Evolutionary conservation across 805 yeast species (phyloP).

Genomic region (Kuraishia floccosa): DNA sequence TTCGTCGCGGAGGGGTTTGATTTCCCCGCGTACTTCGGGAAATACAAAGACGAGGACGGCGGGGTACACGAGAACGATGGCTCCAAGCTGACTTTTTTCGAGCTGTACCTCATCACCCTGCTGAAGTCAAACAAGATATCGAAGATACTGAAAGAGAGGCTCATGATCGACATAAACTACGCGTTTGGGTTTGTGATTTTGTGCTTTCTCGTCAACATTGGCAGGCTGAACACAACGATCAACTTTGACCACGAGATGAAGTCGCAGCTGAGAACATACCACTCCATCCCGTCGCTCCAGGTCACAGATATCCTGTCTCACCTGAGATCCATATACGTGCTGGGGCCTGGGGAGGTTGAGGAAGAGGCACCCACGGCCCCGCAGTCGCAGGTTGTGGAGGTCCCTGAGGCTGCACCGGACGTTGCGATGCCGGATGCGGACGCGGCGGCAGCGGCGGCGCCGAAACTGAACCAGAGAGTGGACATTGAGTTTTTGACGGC

Average conservation of each 20-base stretch:
- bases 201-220: slow-evolving; percentile 81
- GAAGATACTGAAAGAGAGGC: slow-evolving; percentile 67
- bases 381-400: neutral
- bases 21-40: slow-evolving; percentile 20
- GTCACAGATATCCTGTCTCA: slow-evolving; percentile 37
- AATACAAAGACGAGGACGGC: slow-evolving; percentile 13
- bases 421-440: neutral
- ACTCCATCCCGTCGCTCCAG: slow-evolving; percentile 86
- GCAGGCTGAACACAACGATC: slow-evolving; percentile 89
- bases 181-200: slow-evolving; percentile 21
- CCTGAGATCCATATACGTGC: neutral
- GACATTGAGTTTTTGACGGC: neutral
- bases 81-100: slow-evolving; percentile 63
- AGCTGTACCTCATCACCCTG: slow-evolving; percentile 70
- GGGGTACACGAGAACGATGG: slow-evolving; percentile 13
- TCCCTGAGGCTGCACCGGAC: slow-evolving; percentile 3
- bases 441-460: neutral
- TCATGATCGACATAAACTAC: slow-evolving; percentile 43
- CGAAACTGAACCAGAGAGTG: neutral
- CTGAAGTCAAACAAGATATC: slow-evolving; percentile 80
- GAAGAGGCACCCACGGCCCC: neutral
- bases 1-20: slow-evolving; percentile 25
- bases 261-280: slow-evolving; percentile 85
- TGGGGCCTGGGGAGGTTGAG: slow-evolving; percentile 1
- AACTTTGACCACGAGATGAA: slow-evolving; percentile 94